Evolutionary conservation across 2,329 filamentous ascomycete species (phyloP).

Genomic region (Scytalidium lignicola): DNA sequence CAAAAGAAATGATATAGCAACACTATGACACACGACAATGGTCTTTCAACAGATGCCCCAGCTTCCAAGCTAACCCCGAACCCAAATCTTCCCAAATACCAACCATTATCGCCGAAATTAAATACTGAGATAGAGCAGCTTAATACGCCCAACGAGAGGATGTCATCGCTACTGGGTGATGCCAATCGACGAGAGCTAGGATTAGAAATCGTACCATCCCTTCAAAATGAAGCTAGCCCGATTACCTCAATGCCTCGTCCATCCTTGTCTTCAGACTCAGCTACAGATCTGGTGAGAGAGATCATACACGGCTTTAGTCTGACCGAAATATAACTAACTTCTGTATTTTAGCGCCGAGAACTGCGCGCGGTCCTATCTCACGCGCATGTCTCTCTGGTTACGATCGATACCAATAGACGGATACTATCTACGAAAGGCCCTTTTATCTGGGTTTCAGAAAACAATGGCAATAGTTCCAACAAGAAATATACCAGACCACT

Average conservation of each 20-base stretch:
- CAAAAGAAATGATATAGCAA: background rate
- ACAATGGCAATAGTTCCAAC: conserved; percentile 13
- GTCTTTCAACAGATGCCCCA: background rate
- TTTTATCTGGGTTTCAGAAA: conserved; percentile 44
- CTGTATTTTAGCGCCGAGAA: conserved; percentile 46
- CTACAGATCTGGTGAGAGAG: background rate
- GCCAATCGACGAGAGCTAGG: background rate
- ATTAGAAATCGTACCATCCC: background rate
- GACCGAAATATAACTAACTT: conserved; percentile 2
- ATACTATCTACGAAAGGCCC: conserved; percentile 68
- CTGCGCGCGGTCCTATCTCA: conserved; percentile 69
- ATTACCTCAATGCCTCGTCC: background rate
- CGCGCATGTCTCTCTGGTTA: conserved; percentile 71
- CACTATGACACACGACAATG: background rate
- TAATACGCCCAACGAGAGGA: no score
- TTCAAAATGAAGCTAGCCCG: background rate
- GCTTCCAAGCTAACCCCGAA: no score
- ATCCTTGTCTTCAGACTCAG: background rate
- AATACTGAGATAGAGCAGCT: no score
- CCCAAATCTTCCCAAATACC: no score
- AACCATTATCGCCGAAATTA: no score
- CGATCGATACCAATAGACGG: conserved; percentile 55
- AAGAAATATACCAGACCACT: conserved; percentile 2
- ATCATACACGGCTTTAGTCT: background rate
- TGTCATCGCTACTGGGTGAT: no score